Conservation (phyloP, 2,329 filamentous ascomycete species). For the Hypomyces rosellus region DNA sequence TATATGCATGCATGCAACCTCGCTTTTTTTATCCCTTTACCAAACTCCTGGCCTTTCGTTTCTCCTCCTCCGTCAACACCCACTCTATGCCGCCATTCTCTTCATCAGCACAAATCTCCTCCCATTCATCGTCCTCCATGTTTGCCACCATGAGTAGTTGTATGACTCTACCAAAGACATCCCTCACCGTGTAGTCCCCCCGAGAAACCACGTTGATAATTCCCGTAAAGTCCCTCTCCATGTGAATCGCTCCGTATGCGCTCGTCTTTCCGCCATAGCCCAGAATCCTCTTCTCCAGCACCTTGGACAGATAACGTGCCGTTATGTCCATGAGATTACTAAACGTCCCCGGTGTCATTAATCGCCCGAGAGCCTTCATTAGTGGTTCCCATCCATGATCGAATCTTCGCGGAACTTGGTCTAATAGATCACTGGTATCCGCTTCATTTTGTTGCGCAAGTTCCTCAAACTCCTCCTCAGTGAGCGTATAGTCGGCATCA, state of each 20-base stretch:
- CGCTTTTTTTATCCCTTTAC: constrained; percentile 34
- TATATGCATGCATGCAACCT: no score
- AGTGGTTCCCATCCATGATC: constrained; percentile 79
- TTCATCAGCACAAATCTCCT: constrained; percentile 54
- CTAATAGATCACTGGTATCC: constrained; percentile 48
- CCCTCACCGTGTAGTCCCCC: constrained; percentile 71
- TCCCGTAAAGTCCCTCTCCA: constrained; percentile 77
- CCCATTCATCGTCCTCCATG: constrained; percentile 96
- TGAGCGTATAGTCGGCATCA: constrained; percentile 77
- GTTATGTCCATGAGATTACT: constrained; percentile 69
- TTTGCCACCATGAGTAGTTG: constrained; percentile 84
- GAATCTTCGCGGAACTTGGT: constrained; percentile 72
- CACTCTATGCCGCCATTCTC: constrained; percentile 62
- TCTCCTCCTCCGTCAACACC: constrained; percentile 68
- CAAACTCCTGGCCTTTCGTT: constrained; percentile 63
- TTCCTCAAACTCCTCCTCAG: constrained; percentile 54
- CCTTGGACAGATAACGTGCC: constrained; percentile 65
- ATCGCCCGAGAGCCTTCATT: constrained; percentile 74
- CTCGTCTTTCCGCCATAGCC: constrained; percentile 73
- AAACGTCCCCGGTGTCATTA: constrained; percentile 74
- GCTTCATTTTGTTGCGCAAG: constrained; percentile 48
- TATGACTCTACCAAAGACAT: constrained; percentile 66
- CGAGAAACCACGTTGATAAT: constrained; percentile 62
- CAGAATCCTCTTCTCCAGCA: constrained; percentile 84
- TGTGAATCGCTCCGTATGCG: constrained; percentile 70